These are phyloP conservation scores for Salix arbutifolia DNA, from an alignment of 345 rosid species.

Conservation along the genomic window DNA sequence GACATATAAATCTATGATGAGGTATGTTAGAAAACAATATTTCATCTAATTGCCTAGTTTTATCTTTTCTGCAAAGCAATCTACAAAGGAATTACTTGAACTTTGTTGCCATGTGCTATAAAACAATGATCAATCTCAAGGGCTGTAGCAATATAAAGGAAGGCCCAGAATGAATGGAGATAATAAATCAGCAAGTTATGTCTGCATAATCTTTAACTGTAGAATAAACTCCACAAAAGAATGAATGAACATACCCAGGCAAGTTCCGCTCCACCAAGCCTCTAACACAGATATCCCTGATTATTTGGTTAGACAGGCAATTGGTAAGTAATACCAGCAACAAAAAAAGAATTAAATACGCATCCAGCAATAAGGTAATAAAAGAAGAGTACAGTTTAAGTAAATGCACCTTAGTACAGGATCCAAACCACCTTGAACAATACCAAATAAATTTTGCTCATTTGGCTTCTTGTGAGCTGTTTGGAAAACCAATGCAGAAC, in stretches of 20 bases:
- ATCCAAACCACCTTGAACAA: constrained; percentile 80
- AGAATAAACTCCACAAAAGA: neutral
- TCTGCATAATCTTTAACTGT: neutral
- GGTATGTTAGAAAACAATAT: neutral
- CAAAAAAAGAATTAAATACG: neutral
- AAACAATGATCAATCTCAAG: neutral
- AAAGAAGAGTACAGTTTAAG: neutral
- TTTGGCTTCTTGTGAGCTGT: constrained; percentile 69
- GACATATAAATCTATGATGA: neutral
- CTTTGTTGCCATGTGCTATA: neutral
- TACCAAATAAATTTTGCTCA: constrained; percentile 78
- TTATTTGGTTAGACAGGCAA: neutral
- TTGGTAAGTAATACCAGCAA: neutral
- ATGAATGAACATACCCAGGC: constrained; percentile 54
- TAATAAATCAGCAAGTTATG: neutral
- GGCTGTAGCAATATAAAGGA: neutral
- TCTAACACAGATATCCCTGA: constrained; percentile 68
- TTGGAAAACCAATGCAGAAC: constrained; percentile 5
- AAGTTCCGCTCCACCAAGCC: constrained; percentile 68
- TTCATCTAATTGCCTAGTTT: neutral
- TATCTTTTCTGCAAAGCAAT: neutral
- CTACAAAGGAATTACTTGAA: neutral
- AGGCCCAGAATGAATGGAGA: neutral
- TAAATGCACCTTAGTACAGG: constrained; percentile 54
- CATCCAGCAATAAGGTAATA: neutral